Evolutionary conservation across 768 basidiomycete genomes (phyloP).

Genomic region (Rhizopogon rudus): DNA sequence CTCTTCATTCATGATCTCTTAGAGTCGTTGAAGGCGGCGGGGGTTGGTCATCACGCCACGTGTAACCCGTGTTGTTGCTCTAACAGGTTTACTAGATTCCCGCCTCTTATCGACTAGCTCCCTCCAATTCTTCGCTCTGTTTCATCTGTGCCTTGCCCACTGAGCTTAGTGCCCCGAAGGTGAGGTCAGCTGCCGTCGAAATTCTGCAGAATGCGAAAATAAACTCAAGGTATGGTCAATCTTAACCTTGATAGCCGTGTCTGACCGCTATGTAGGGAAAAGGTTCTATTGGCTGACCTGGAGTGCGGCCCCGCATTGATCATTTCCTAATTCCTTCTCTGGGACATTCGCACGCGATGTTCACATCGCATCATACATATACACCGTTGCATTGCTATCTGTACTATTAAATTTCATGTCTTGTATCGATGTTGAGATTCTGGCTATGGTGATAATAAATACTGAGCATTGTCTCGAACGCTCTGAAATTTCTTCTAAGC

Average conservation of each 20-base stretch:
- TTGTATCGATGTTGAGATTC: background rate
- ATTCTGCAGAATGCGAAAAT: conserved; percentile 41
- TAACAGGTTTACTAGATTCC: conserved; percentile 38
- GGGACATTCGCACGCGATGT: background rate
- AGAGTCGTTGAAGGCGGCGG: conserved; percentile 52
- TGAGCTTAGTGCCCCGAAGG: conserved; percentile 34
- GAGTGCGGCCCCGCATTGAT: conserved; percentile 50
- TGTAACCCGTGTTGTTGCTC: conserved; percentile 2
- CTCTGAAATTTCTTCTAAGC: no score
- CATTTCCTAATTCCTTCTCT: conserved; percentile 37
- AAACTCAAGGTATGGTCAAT: conserved; percentile 32
- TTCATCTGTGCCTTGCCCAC: conserved; percentile 51
- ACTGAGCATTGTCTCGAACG: no score
- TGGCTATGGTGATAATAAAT: background rate
- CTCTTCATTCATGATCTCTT: conserved; percentile 61
- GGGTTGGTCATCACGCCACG: conserved; percentile 37
- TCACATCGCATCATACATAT: conserved; percentile 2
- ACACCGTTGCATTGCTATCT: conserved; percentile 5
- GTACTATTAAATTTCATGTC: conserved; percentile 1
- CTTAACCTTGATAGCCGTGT: conserved; percentile 1
- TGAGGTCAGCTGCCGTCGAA: conserved; percentile 38
- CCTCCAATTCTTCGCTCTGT: conserved; percentile 55
- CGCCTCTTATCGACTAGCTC: conserved; percentile 59
- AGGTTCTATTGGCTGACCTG: conserved; percentile 46
- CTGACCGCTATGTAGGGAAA: conserved; percentile 31